These are phyloP conservation scores for Aspergillus aculeatinus DNA, from an alignment of 2,329 filamentous ascomycete genomes.

Conservation along the genomic window DNA sequence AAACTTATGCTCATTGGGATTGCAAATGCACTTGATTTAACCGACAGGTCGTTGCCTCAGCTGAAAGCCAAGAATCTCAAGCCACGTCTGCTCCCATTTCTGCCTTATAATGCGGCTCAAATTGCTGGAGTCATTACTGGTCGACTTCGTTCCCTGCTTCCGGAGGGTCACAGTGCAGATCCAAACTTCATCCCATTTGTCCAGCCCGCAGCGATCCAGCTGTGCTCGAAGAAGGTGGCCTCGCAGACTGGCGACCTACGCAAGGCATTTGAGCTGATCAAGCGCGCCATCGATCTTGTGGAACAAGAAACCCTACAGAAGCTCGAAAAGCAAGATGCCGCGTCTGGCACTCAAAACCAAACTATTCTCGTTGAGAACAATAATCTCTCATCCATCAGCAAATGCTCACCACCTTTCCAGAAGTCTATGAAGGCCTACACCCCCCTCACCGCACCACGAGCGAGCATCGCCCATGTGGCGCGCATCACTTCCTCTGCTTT, in stretches of 20 bases:
- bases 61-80: conserved; percentile 91
- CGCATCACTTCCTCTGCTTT: conserved; percentile 88
- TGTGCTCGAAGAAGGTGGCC: conserved; percentile 92
- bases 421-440: conserved; percentile 58
- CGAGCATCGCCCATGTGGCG: conserved; percentile 86
- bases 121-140: conserved; percentile 84
- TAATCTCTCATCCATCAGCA: conserved; percentile 62
- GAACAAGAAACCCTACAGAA: conserved; percentile 79
- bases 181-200: conserved; percentile 76
- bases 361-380: conserved; percentile 76
- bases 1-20: conserved; percentile 84
- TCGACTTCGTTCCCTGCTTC: conserved; percentile 73
- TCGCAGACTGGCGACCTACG: conserved; percentile 91
- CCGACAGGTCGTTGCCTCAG: conserved; percentile 88
- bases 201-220: conserved; percentile 87
- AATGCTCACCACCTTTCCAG: conserved; percentile 42
- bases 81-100: conserved; percentile 83
- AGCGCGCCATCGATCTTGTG: conserved; percentile 82
- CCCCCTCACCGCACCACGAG: conserved; percentile 77
- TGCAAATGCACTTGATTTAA: conserved; percentile 92
- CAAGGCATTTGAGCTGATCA: conserved; percentile 92
- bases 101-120: conserved; percentile 85
- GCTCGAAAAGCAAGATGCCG: conserved; percentile 60
- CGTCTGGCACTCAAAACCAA: conserved; percentile 66
- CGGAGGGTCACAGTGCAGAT: conserved; percentile 43